Evolutionary conservation across 805 yeast genomes (phyloP).

Genomic region (Ogataea naganishii): DNA sequence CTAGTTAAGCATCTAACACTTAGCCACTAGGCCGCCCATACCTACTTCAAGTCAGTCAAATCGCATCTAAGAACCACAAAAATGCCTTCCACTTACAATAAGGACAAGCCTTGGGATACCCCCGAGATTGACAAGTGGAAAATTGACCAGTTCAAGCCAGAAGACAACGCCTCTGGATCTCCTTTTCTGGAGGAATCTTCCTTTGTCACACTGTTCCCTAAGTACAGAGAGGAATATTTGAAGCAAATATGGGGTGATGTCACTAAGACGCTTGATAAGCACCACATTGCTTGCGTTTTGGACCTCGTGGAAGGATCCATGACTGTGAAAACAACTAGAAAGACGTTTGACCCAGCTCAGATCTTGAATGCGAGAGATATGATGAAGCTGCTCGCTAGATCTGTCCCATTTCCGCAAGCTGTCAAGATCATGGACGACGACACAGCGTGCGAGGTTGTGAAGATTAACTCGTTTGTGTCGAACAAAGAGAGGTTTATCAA

Average conservation of each 20-base stretch:
- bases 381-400: conserved; percentile 86
- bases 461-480: conserved; percentile 81
- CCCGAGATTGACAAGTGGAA: conserved; percentile 92
- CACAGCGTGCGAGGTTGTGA: conserved; percentile 90
- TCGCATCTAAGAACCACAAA: conserved; percentile 4
- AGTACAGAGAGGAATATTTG: conserved; percentile 87
- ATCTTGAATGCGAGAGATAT: conserved; percentile 92
- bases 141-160: conserved; percentile 79
- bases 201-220: conserved; percentile 91
- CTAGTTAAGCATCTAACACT: neutral
- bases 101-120: conserved; percentile 97
- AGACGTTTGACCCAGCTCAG: conserved; percentile 90
- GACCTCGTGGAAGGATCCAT: conserved; percentile 94
- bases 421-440: conserved; percentile 86
- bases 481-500: conserved; percentile 92
- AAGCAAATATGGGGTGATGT: conserved; percentile 92
- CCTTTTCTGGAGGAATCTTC: conserved; percentile 95
- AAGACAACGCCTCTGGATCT: conserved; percentile 77
- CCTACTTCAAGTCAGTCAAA: neutral
- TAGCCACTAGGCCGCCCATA: neutral
- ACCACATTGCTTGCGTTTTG: conserved; percentile 73
- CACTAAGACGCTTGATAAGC: conserved; percentile 64
- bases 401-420: conserved; percentile 97
- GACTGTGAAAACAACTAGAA: conserved; percentile 93
- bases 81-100: conserved; percentile 90